A percentile compares a stretch with the other conserved stretches of the same genome.
Conservation (phyloP, 129 eudicot genomes). For the Deinandra increscens region DNA sequence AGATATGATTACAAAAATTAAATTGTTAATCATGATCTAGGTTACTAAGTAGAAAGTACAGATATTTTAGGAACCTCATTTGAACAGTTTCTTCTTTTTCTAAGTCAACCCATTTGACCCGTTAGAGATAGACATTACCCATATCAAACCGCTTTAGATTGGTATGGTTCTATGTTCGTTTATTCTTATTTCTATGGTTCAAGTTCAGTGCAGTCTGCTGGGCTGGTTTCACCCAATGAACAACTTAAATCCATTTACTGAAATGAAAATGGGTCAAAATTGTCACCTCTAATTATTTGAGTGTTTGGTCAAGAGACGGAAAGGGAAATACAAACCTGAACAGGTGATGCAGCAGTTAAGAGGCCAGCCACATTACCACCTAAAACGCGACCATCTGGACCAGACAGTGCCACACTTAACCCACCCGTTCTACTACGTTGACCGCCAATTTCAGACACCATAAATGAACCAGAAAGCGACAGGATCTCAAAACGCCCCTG, state of each 20-base stretch:
- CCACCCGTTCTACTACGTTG: constrained; percentile 46
- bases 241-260: background rate
- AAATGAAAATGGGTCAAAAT: background rate
- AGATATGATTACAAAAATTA: background rate
- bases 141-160: background rate
- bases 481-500: constrained; percentile 67
- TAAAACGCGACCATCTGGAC: constrained; percentile 64
- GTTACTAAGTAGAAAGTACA: background rate
- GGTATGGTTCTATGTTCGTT: background rate
- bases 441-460: constrained; percentile 42
- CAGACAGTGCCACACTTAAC: constrained; percentile 57
- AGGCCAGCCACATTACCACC: constrained; percentile 83
- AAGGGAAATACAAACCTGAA: constrained; percentile 47
- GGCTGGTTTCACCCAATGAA: background rate
- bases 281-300: background rate
- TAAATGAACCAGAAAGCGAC: constrained; percentile 56
- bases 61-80: constrained; percentile 2
- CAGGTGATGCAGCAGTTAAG: constrained; percentile 59
- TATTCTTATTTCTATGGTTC: background rate
- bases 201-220: background rate
- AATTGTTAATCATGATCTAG: background rate
- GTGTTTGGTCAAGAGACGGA: background rate
- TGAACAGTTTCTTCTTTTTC: background rate
- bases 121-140: background rate
- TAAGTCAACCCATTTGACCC: background rate